Evolutionary conservation across 257 asterid species (phyloP).

Genomic region (Eucommia ulmoides): DNA sequence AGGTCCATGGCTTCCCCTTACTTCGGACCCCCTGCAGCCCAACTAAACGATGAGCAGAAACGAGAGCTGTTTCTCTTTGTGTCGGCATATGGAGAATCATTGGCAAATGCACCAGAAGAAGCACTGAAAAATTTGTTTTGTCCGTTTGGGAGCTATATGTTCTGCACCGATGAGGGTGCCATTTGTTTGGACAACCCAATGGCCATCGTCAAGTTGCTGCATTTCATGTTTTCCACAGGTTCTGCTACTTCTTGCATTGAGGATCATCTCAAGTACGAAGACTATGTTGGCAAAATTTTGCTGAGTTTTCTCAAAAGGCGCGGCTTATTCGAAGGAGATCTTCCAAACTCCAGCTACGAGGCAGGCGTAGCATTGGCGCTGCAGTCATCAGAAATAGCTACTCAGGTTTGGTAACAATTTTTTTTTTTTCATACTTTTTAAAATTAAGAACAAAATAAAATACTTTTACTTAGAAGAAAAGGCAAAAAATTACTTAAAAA

Average conservation of each 20-base stretch:
- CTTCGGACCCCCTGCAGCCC: constrained; percentile 13
- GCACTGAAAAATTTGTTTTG: constrained; percentile 23
- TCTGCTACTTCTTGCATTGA: constrained; percentile 32
- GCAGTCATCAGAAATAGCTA: constrained; percentile 43
- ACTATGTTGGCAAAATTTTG: constrained; percentile 24
- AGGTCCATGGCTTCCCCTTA: constrained; percentile 25
- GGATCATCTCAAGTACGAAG: constrained; percentile 50
- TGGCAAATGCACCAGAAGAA: constrained; percentile 18
- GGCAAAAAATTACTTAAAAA: too few species aligned
- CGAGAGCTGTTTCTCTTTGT: constrained; percentile 22
- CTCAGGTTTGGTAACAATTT: constrained; percentile 28
- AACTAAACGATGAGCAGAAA: constrained; percentile 20
- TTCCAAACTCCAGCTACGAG: constrained; percentile 47
- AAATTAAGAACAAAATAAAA: not conserved
- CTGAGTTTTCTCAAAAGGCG: constrained; percentile 37
- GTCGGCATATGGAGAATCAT: constrained; percentile 24
- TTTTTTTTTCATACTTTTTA: not conserved
- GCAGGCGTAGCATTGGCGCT: constrained; percentile 66
- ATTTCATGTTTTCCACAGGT: constrained; percentile 32
- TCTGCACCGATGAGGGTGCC: constrained; percentile 58
- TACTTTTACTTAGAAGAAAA: too few species aligned
- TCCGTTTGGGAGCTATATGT: constrained; percentile 80
- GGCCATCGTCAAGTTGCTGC: constrained; percentile 49
- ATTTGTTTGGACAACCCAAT: constrained; percentile 52
- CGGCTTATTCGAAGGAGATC: constrained; percentile 20